Conservation (phyloP, 2,329 filamentous ascomycete species). For the Harringtonia aguacate region DNA sequence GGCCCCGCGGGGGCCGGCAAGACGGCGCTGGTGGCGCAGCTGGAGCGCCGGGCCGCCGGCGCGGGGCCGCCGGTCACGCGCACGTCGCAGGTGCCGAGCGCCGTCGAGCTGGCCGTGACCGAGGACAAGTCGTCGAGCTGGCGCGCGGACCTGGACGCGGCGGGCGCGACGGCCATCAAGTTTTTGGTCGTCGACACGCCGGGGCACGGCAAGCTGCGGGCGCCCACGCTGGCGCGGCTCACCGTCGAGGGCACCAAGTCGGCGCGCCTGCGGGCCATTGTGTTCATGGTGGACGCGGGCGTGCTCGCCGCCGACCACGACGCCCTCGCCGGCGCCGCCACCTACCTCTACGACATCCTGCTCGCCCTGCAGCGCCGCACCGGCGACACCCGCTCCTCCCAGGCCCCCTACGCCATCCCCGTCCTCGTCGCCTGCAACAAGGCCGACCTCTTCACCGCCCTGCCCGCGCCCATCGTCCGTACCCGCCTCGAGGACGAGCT, state of each 20-base stretch:
- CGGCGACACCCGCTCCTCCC: constrained; percentile 26
- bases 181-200: constrained; percentile 82
- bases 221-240: constrained; percentile 48
- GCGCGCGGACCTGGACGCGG: constrained; percentile 44
- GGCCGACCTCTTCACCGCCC: constrained; percentile 85
- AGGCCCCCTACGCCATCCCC: constrained; percentile 50
- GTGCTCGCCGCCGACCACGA: constrained; percentile 45
- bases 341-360: constrained; percentile 85
- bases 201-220: constrained; percentile 87
- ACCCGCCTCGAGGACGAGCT: constrained; percentile 71
- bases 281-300: constrained; percentile 85
- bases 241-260: constrained; percentile 23
- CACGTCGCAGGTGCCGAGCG: constrained; percentile 39
- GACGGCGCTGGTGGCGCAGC: constrained; percentile 72
- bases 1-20: constrained; percentile 81
- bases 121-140: constrained; percentile 34
- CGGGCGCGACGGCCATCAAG: constrained; percentile 48
- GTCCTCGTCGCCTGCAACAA: constrained; percentile 90
- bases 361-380: constrained; percentile 64
- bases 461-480: constrained; percentile 69
- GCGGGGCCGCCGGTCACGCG: constrained; percentile 36
- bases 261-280: constrained; percentile 65
- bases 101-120: constrained; percentile 44
- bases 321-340: constrained; percentile 60
- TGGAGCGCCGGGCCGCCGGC: constrained; percentile 39